Base-by-base conservation (phyloP, 2,329 filamentous ascomycete genomes). In the Fusarium staphyleae region DNA sequence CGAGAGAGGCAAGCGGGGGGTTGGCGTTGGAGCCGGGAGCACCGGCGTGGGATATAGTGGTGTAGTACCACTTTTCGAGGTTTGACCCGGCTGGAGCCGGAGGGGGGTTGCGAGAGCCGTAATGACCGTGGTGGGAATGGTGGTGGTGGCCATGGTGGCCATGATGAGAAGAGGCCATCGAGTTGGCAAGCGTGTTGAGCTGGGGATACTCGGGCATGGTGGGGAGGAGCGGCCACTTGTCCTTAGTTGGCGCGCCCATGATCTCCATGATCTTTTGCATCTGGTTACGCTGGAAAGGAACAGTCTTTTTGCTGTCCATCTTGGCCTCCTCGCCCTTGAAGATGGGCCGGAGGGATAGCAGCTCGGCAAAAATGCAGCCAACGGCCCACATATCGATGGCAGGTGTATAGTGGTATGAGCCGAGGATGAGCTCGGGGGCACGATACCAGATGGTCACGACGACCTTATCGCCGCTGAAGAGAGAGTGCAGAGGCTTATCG, bases 401-500 rank as follows among this genome's bases (percentile, higher is more conserved):
- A 0, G 95, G 93, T 0, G 95, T 98, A 76, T 99, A 99, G 73
- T 99, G 95, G n/a, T 90, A 85, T 42, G 88, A 91, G 2, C 95
- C 95, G 3, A 99, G 85, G 1, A 99, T 84, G 4, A 99, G 81
- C 73, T 99, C 95, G 0, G 95, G 95, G 0, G 95, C 95, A 16
- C 95, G 90, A 69, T 99, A 99, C 95, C 95, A 99, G 59, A 99
- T 99, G 0, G 95, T 99, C 12, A 99, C 95, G 45, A 99, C 95
- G 3, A 99, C 95, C 72, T 99, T 99, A 66, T 99, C 95, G 45
- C 95, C 95, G 14, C 86, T 90, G 74, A 95, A 99, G 2, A 99
- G 83, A 0, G 90, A 91, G 68, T 96, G 91, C 1, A 98, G 78
- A 0, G 95, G 95, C 70, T 98, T 97, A 76, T 95, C 89, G 74